Evolutionary conservation across 208 protist species (phyloP), one percentile per base, ranked within the genome.

Genomic region (Leishmania mexicana): DNA sequence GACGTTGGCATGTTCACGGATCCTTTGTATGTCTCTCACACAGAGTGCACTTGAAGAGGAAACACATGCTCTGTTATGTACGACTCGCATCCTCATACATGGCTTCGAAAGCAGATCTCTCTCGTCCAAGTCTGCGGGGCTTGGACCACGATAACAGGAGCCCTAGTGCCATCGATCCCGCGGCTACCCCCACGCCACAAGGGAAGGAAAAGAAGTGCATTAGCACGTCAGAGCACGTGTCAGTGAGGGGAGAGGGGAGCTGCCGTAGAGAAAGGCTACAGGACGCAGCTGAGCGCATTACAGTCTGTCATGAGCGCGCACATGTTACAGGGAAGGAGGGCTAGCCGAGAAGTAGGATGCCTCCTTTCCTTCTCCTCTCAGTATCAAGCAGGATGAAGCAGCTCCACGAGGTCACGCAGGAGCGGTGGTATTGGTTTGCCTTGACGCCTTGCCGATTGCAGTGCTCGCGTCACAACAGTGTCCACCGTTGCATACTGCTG

Each of bases 401-500:
- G 79, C 28, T 81, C 73, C 13, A 70, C 28, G 17, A 88, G 4
- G 31, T 88, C 81, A 31, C 78, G 79, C 38, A 88, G 76, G 11
- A 88, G 76, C 7, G 85, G 81, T 4, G 81, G 77, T 13, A 76
- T n/a, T 28, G 10, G 19, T 49, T 79, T 80, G 6, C 78, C 62
- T 47, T 67, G 11, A 17, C 10, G 13, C 21, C 31, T 13, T 10
- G 78, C 70, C 45, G n/a, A 11, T 35, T 76, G 54, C 28, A 80
- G 54, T n/a, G 81, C 80, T 13, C 68, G 74, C 17, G 76, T 71
- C 28, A 88, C 75, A 64, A 90, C 70, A 10, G 70, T 78, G 68
- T 89, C 88, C 19, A 87, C 31, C 2, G 82, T 68, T 13, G 65
- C 79, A 62, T 88, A 90, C 78, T 87, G 85, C 49, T 92, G 87